Evolutionary conservation across 208 protist species (phyloP).

Genomic region (Trypanosoma mega): DNA sequence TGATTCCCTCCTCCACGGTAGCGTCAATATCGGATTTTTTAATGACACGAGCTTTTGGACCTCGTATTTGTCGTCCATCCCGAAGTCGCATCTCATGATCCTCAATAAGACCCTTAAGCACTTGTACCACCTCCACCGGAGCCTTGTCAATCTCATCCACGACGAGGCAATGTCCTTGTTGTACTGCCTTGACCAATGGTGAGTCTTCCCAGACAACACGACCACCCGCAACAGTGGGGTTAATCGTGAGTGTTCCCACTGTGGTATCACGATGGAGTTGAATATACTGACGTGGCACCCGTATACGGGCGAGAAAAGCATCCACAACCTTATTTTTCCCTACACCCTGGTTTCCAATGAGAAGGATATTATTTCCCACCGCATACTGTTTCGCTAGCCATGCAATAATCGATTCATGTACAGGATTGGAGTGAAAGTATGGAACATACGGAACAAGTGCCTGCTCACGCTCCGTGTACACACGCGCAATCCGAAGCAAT

Average conservation of each 20-base stretch:
- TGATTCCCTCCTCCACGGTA: conserved; percentile 25
- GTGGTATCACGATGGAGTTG: conserved; percentile 95
- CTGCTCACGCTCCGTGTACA: conserved; percentile 55
- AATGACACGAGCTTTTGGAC: conserved; percentile 29
- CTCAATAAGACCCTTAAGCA: conserved; percentile 88
- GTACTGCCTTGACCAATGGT: conserved; percentile 92
- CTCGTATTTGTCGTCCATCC: conserved; percentile 72
- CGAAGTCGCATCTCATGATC: conserved; percentile 84
- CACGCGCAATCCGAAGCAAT: conserved; percentile 44
- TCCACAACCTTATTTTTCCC: conserved; percentile 97
- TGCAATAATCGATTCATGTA: conserved; percentile 82
- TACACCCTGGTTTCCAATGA: conserved; percentile 95
- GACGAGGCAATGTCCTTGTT: conserved; percentile 90
- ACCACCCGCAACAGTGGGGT: conserved; percentile 85
- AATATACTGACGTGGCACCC: conserved; percentile 92
- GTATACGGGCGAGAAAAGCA: conserved; percentile 85
- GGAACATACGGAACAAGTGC: conserved; percentile 88
- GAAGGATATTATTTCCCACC: conserved; percentile 81
- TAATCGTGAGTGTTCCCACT: conserved; percentile 90
- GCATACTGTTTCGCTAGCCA: conserved; percentile 90
- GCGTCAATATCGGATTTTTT: too few relatives aligned
- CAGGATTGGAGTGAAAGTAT: conserved; percentile 85
- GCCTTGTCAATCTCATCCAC: conserved; percentile 97
- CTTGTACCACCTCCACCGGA: conserved; percentile 89
- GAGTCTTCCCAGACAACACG: conserved; percentile 91